Evolutionary conservation across 495 filamentous ascomycete genomes (phyloP).

Genomic region (Extremus antarcticus): DNA sequence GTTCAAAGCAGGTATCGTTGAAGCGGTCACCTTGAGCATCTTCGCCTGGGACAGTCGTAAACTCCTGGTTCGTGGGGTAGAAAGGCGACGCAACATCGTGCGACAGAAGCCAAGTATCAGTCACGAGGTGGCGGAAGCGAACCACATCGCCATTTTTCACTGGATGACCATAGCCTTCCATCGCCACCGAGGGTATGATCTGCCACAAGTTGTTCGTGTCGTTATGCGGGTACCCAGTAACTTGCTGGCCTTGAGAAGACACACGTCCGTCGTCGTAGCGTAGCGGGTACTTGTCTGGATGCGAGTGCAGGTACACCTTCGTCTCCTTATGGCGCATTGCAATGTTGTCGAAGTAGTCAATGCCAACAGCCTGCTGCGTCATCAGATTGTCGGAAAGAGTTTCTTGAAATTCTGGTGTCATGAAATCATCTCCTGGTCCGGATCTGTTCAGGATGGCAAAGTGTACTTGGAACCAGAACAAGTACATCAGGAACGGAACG

Average conservation of each 20-base stretch:
- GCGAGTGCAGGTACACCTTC: slow-evolving; percentile 89
- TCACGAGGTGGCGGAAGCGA: slow-evolving; percentile 77
- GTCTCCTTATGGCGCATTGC: slow-evolving; percentile 92
- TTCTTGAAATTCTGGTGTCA: slow-evolving; percentile 96
- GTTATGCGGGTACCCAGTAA: slow-evolving; percentile 94
- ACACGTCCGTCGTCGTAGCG: slow-evolving; percentile 96
- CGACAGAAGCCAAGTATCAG: slow-evolving; percentile 78
- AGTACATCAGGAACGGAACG: slow-evolving; percentile 91
- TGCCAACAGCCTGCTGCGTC: slow-evolving; percentile 69
- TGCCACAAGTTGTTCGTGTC: slow-evolving; percentile 99
- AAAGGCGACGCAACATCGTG: slow-evolving; percentile 98
- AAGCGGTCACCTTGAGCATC: slow-evolving; percentile 65
- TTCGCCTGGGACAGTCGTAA: slow-evolving; percentile 68
- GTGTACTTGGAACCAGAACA: slow-evolving; percentile 99
- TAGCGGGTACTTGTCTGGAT: slow-evolving; percentile 77
- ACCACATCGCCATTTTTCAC: slow-evolving; percentile 82
- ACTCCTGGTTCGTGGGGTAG: slow-evolving; percentile 96
- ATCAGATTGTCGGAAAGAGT: slow-evolving; percentile 89
- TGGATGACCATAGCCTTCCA: slow-evolving; percentile 46
- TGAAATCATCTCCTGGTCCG: slow-evolving; percentile 95
- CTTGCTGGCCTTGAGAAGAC: slow-evolving; percentile 88
- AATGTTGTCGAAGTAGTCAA: slow-evolving; percentile 84
- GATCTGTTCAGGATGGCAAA: slow-evolving; percentile 81
- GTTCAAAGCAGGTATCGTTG: slow-evolving; percentile 88
- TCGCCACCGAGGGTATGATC: slow-evolving; percentile 56